A percentile compares a stretch with the other conserved stretches of the same genome.
Evolutionary conservation across 1,284 basidiomycete species (phyloP).

Genomic region (Cystobasidium sp.): DNA sequence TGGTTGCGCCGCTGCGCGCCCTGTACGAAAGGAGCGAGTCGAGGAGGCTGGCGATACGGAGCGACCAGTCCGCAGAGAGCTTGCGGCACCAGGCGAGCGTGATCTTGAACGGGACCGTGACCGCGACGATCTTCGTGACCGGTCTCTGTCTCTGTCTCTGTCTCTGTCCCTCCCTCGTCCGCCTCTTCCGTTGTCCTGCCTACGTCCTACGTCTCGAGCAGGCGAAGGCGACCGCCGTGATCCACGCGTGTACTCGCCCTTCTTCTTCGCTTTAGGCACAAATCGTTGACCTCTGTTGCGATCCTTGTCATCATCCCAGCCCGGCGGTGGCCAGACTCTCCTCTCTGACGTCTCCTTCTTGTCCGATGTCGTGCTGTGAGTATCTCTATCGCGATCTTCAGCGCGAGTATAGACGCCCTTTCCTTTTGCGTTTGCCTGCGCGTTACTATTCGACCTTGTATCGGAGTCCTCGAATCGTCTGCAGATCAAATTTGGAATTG

Average conservation of each 20-base stretch:
- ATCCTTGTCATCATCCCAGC: slow-evolving; percentile 25
- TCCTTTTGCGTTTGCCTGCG: slow-evolving; percentile 6
- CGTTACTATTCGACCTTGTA: background rate
- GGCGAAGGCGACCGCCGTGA: background rate
- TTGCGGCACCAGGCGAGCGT: slow-evolving; percentile 4
- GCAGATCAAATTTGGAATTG: background rate
- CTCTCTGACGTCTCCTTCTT: background rate
- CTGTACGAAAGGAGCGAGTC: slow-evolving; percentile 5
- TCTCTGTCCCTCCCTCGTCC: background rate
- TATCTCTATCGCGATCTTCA: slow-evolving; percentile 13
- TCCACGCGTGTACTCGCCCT: background rate
- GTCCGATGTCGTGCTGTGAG: background rate
- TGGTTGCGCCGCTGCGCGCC: background rate
- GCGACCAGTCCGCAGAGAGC: slow-evolving; percentile 1
- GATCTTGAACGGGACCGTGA: slow-evolving; percentile 21
- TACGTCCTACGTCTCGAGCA: background rate
- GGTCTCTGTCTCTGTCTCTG: background rate
- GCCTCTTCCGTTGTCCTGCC: background rate
- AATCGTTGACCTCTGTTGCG: slow-evolving; percentile 2
- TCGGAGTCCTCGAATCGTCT: background rate
- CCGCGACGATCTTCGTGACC: slow-evolving; percentile 5
- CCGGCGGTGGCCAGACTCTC: slow-evolving; percentile 31
- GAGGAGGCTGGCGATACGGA: slow-evolving; percentile 23
- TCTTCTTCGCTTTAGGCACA: background rate
- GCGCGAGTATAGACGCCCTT: slow-evolving; percentile 27